Base-by-base conservation (phyloP, 2,329 filamentous ascomycete species). In the Colletotrichum noveboracense region DNA sequence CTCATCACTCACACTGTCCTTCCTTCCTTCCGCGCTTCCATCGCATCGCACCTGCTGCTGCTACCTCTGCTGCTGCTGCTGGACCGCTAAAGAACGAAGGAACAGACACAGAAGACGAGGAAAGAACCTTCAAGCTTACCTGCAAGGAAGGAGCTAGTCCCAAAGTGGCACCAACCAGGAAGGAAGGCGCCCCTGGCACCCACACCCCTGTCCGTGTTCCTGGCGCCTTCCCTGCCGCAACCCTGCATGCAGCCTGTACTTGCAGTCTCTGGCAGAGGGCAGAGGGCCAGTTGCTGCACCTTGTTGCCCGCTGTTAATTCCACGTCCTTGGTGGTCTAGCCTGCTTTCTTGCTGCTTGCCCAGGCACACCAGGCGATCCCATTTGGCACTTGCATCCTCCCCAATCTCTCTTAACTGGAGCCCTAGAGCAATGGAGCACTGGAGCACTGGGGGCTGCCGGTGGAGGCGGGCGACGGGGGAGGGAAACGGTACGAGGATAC, bases 301-400 rank as follows among this genome's bases (percentile, higher is more conserved):
- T 52, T 61, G 30, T 21, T 55, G 28, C 55, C 55, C 67, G 56
- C 67, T 70, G 52, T 58, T 68, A 60, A 68, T 68, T 68, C 66
- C 52, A 68, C 48, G 66, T 36, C 66, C 52, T 36, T 24, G 43
- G 18, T 14, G n/a, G 48, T 68, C 52, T 68, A 58, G 66, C 66
- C 66, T 60, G 67, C 67, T 36, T 28, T 24, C 2, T 0, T 58
- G 55, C 55, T 58, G 21, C 43, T 52, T 13, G n/a, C n/a, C 43
- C 43, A 52, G 43, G 43, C 43, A 48, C 67, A 70, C 67, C 67
- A 70, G 67, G 60, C 67, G 67, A 70, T 70, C 67, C 67, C 36
- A 48, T 61, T 48, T 70, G 67, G 67, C 66, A 69, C 66, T 64
- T 70, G 67, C 56, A 62, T 28, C 52, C 65, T 61, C n/a, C 21